Evolutionary conservation across 2,329 filamentous ascomycete genomes (phyloP).

Genomic region (Aphanocladium album): DNA sequence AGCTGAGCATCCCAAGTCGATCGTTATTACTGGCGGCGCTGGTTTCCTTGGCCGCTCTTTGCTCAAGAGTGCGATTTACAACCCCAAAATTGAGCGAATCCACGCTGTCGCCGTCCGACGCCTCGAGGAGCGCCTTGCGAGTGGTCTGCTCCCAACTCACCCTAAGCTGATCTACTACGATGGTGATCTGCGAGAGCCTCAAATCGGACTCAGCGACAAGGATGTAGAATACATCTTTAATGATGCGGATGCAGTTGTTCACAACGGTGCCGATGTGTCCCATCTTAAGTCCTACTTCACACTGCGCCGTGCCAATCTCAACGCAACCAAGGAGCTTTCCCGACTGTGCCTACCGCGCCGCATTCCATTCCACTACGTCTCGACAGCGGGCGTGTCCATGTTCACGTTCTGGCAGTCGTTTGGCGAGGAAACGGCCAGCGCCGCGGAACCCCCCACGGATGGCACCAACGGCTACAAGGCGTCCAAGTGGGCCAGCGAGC

Average conservation of each 20-base stretch:
- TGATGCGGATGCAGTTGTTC: slow-evolving; percentile 45
- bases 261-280: slow-evolving; percentile 38
- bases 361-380: slow-evolving; percentile 34
- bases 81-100: slow-evolving; percentile 28
- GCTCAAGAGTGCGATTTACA: slow-evolving; percentile 27
- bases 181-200: slow-evolving; percentile 24
- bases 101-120: slow-evolving; percentile 38
- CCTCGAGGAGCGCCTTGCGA: neutral
- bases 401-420: neutral
- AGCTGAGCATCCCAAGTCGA: neutral
- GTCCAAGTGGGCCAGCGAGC: slow-evolving; percentile 31
- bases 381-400: slow-evolving; percentile 17
- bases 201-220: slow-evolving; percentile 19
- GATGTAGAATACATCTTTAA: slow-evolving; percentile 10
- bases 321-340: slow-evolving; percentile 28
- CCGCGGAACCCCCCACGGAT: slow-evolving; percentile 13
- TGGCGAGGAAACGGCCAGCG: neutral
- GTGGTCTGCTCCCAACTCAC: neutral
- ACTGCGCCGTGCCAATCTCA: slow-evolving; percentile 29
- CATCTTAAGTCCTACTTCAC: slow-evolving; percentile 32
- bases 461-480: slow-evolving; percentile 29
- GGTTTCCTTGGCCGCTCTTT: slow-evolving; percentile 36
- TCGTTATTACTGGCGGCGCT: slow-evolving; percentile 33
- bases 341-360: slow-evolving; percentile 21
- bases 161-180: slow-evolving; percentile 17